Percentiles rank a stretch among this genome's conserved stretches.
phyloP scores from a whole-genome alignment of 805 yeast species.

The Allodekkera sacchari region DNA sequence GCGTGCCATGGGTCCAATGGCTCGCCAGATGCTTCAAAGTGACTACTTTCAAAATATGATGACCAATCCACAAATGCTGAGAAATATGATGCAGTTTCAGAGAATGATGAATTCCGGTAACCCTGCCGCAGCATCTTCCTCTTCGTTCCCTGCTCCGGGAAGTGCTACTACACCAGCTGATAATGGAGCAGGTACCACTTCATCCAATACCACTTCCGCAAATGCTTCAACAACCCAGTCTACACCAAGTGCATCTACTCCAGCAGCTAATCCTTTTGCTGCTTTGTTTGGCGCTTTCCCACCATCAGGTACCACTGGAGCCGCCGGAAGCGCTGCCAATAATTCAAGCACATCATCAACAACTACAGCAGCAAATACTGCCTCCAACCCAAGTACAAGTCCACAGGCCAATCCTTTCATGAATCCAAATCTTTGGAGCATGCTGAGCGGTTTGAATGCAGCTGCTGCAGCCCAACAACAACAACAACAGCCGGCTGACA shows the following conservation, averaged over 20 bases:
- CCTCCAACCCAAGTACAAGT: no score
- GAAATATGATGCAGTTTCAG: conserved; percentile 74
- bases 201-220: conserved; percentile 9
- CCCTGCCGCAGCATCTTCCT: conserved; percentile 17
- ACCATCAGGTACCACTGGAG: conserved; percentile 14
- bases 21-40: conserved; percentile 75
- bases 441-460: conserved; percentile 50
- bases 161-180: conserved; percentile 15
- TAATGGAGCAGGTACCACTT: conserved; percentile 6
- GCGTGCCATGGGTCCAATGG: conserved; percentile 83
- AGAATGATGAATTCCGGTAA: conserved; percentile 34
- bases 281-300: conserved; percentile 19
- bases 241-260: conserved; percentile 14
- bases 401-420: conserved; percentile 31
- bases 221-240: conserved; percentile 13
- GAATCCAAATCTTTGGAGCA: conserved; percentile 40
- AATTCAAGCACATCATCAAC: conserved; percentile 8
- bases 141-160: conserved; percentile 45
- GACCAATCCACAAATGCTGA: conserved; percentile 77
- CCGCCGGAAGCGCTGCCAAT: conserved; percentile 20
- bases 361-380: conserved; percentile 13
- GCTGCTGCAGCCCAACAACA: conserved; percentile 43
- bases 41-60: conserved; percentile 75
- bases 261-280: conserved; percentile 39
- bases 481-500: conserved; percentile 55